Conservation (phyloP, 768 basidiomycete species). For the Guyanaporus albipodus region DNA sequence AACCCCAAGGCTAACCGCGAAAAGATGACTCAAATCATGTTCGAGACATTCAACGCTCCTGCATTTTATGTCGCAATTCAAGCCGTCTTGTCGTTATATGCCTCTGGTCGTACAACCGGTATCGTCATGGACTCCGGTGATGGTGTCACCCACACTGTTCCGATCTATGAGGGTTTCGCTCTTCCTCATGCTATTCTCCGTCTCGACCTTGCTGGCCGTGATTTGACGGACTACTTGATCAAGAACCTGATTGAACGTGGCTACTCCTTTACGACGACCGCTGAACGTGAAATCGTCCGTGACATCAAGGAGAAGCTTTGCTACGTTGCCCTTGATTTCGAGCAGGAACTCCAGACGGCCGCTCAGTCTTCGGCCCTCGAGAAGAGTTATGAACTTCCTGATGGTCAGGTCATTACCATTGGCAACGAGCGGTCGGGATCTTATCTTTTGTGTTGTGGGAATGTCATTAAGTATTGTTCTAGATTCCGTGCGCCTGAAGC, state of each 20-base stretch:
- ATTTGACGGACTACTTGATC: slow-evolving; percentile 80
- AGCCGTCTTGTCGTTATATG: slow-evolving; percentile 76
- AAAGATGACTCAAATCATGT: slow-evolving; percentile 80
- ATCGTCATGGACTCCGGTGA: slow-evolving; percentile 96
- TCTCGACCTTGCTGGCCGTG: slow-evolving; percentile 90
- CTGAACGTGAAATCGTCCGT: slow-evolving; percentile 90
- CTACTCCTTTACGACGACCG: slow-evolving; percentile 91
- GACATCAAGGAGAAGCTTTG: slow-evolving; percentile 95
- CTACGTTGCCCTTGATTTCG: slow-evolving; percentile 92
- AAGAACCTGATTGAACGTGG: slow-evolving; percentile 89
- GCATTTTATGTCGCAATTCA: slow-evolving; percentile 76
- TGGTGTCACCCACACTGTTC: slow-evolving; percentile 94
- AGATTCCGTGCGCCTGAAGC: slow-evolving; percentile 57
- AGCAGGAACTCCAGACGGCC: slow-evolving; percentile 89
- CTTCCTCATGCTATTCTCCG: slow-evolving; percentile 92
- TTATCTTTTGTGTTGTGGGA: background rate
- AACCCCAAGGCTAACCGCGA: slow-evolving; percentile 73
- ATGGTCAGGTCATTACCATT: slow-evolving; percentile 91
- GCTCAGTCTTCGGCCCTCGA: slow-evolving; percentile 86
- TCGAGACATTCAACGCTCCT: slow-evolving; percentile 72
- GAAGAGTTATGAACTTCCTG: slow-evolving; percentile 90
- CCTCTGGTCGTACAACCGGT: slow-evolving; percentile 92
- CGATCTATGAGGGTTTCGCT: slow-evolving; percentile 93
- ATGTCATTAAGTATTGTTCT: background rate
- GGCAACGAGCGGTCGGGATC: slow-evolving; percentile 55